These are phyloP conservation scores for Salix viminalis DNA, from an alignment of 345 rosid genomes.

Conservation along the genomic window DNA sequence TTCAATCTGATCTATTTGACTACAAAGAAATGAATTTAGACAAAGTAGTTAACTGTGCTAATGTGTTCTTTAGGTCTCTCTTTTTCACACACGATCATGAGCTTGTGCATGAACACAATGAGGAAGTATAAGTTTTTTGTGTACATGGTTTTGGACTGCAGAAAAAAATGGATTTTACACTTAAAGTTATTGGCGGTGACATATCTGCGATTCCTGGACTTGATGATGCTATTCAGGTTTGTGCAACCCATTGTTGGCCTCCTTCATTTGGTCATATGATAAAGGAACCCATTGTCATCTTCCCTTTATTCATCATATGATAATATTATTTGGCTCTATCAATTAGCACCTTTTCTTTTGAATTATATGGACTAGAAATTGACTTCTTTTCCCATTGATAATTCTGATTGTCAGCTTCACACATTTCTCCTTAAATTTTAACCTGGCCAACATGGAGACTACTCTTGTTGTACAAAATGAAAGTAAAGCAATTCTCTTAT, in stretches of 20 bases:
- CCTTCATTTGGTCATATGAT: not conserved
- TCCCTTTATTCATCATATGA: not conserved
- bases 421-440: not conserved
- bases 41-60: not conserved
- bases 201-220: slow-evolving; percentile 86
- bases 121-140: not conserved
- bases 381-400: not conserved
- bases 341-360: not conserved
- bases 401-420: not conserved
- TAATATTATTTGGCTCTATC: not conserved
- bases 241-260: slow-evolving; percentile 14
- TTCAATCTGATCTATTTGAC: not conserved
- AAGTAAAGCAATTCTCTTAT: not conserved
- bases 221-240: slow-evolving; percentile 83
- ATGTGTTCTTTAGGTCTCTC: not conserved
- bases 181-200: slow-evolving; percentile 93
- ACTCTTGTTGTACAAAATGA: not conserved
- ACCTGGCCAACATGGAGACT: not conserved
- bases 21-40: slow-evolving; percentile 2
- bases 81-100: not conserved
- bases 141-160: slow-evolving; percentile 39
- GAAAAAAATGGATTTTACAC: slow-evolving; percentile 89
- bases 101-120: not conserved
- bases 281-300: not conserved
- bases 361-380: not conserved